Percentiles rank a stretch among this genome's conserved stretches.
phyloP scores from a whole-genome alignment of 108 stramenopile species.

The Discostella stelligeroides region DNA sequence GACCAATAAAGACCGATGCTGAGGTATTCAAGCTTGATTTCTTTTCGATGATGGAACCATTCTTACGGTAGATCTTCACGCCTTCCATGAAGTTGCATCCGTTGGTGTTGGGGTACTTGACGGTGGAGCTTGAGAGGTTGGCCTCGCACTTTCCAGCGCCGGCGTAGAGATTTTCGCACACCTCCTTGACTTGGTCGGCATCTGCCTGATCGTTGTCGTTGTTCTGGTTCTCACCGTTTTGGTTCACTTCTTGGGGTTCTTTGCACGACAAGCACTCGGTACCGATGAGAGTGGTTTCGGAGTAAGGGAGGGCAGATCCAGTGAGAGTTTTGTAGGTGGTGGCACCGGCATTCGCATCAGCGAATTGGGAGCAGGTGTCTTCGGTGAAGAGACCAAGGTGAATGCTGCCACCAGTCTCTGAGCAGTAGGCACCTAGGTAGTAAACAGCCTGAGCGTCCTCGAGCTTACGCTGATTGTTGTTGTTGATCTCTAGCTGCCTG shows the following conservation, averaged over 20 bases:
- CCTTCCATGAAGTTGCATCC: slow-evolving; percentile 87
- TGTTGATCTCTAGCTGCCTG: slow-evolving; percentile 68
- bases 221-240: slow-evolving; percentile 35
- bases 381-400: slow-evolving; percentile 88
- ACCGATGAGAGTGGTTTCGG: slow-evolving; percentile 57
- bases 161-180: slow-evolving; percentile 76
- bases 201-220: slow-evolving; percentile 37
- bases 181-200: slow-evolving; percentile 55
- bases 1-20: slow-evolving; percentile 74
- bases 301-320: slow-evolving; percentile 60
- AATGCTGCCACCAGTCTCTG: slow-evolving; percentile 70
- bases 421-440: slow-evolving; percentile 67
- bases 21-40: slow-evolving; percentile 63
- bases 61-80: slow-evolving; percentile 72
- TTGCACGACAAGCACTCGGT: slow-evolving; percentile 78
- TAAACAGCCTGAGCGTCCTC: slow-evolving; percentile 78
- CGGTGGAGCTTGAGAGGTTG: no score
- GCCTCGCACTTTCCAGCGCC: slow-evolving; percentile 84
- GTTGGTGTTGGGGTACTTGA: slow-evolving; percentile 56
- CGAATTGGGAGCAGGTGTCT: slow-evolving; percentile 67
- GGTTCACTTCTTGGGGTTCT: slow-evolving; percentile 45
- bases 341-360: slow-evolving; percentile 62
- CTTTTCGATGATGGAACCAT: slow-evolving; percentile 59
- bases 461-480: slow-evolving; percentile 74
- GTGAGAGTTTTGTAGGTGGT: slow-evolving; percentile 66